Conservation (phyloP, 202 grass and related monocot genomes). For the Elaeis oleifera region DNA sequence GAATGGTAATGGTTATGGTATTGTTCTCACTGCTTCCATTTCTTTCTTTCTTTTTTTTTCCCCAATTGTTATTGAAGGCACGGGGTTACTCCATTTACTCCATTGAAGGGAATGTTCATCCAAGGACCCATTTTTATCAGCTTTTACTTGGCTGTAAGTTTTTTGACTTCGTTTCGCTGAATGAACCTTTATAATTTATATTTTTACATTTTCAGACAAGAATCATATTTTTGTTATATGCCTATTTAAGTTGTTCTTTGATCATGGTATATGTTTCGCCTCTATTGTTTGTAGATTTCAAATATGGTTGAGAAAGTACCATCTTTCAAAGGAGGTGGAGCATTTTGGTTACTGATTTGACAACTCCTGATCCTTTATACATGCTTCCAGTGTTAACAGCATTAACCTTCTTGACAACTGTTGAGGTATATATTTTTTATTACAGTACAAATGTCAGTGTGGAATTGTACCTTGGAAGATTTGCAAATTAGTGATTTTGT, state of each 20-base stretch:
- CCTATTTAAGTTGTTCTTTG: not conserved
- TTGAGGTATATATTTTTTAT: slow-evolving; percentile 57
- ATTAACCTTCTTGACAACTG: slow-evolving; percentile 54
- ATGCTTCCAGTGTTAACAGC: slow-evolving; percentile 71
- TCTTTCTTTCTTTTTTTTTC: not conserved
- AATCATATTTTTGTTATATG: not conserved
- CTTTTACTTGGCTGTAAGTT: slow-evolving; percentile 82
- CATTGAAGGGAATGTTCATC: slow-evolving; percentile 65
- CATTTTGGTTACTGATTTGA: slow-evolving; percentile 97
- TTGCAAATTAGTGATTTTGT: no score
- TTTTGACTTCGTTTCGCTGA: slow-evolving; percentile 15
- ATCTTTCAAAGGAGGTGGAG: slow-evolving; percentile 81
- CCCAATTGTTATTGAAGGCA: slow-evolving; percentile 23
- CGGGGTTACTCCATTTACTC: slow-evolving; percentile 64
- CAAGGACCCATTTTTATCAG: slow-evolving; percentile 80
- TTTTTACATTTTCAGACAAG: no score
- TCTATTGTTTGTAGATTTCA: slow-evolving; percentile 40
- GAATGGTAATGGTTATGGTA: no score
- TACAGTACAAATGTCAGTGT: no score
- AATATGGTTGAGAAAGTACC: slow-evolving; percentile 97
- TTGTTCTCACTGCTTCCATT: not conserved
- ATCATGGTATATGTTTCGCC: not conserved
- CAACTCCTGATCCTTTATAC: slow-evolving; percentile 55
- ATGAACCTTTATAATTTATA: not conserved
- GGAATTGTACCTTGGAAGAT: no score